Conservation (phyloP, 2,329 filamentous ascomycete species). For the Gnomoniopsis smithogilvyi region DNA sequence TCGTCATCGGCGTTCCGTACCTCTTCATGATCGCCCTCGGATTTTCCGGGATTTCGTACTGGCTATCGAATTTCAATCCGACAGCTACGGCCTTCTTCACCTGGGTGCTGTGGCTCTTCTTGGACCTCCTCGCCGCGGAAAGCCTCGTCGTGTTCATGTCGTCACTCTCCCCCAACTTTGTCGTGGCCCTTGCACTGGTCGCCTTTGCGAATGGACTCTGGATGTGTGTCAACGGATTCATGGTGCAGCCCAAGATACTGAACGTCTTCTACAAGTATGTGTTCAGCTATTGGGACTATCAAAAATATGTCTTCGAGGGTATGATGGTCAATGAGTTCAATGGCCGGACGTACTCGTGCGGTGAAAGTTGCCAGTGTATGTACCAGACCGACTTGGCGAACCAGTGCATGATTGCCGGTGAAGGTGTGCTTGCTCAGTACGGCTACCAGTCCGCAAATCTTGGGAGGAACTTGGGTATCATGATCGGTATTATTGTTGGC, state of each 20-base stretch:
- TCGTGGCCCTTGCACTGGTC: constrained; percentile 72
- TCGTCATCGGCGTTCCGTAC: constrained; percentile 77
- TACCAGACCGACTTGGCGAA: constrained; percentile 60
- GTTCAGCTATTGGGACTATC: constrained; percentile 87
- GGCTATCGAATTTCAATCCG: constrained; percentile 72
- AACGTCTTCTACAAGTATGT: constrained; percentile 86
- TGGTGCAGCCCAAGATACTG: constrained; percentile 68
- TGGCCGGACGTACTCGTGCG: constrained; percentile 61
- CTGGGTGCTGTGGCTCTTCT: constrained; percentile 81
- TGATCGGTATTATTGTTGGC: constrained; percentile 71
- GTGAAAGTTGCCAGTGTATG: constrained; percentile 60
- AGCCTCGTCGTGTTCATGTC: constrained; percentile 76
- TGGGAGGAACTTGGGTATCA: constrained; percentile 72
- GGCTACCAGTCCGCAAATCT: constrained; percentile 62
- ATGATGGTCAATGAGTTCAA: constrained; percentile 93
- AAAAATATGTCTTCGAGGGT: constrained; percentile 80
- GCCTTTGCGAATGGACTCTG: constrained; percentile 86
- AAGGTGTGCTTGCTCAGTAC: constrained; percentile 66
- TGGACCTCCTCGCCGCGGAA: constrained; percentile 79
- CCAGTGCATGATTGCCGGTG: constrained; percentile 68
- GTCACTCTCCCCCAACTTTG: constrained; percentile 73
- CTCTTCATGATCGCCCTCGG: constrained; percentile 74
- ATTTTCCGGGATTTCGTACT: constrained; percentile 76
- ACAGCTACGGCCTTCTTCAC: constrained; percentile 66
- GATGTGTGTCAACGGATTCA: constrained; percentile 84